A percentile compares a stretch with the other conserved stretches of the same genome.
Conservation (phyloP, 306 rosid genomes). For the Cicer chorassanicum region DNA sequence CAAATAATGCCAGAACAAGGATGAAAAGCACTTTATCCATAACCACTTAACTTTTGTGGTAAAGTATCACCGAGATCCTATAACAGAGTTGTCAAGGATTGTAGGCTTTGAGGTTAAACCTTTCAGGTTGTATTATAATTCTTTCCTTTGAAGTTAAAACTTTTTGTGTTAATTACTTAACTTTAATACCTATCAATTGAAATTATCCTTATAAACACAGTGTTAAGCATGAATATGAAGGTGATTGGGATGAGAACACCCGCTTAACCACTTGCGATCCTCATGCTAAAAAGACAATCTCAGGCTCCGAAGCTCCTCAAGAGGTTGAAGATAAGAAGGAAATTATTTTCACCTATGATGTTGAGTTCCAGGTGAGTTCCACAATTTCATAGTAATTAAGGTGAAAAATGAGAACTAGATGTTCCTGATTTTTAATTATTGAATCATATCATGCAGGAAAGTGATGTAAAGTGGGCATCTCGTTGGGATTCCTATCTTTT, state of each 20-base stretch:
- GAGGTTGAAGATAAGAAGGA: constrained; percentile 88
- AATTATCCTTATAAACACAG: constrained; percentile 51
- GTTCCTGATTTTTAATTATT: constrained; percentile 19
- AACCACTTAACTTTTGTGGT: constrained; percentile 79
- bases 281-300: constrained; percentile 64
- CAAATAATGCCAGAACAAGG: constrained; percentile 66
- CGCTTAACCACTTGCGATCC: constrained; percentile 87
- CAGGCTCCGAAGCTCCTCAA: constrained; percentile 79
- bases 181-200: constrained; percentile 16
- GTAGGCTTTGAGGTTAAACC: constrained; percentile 95
- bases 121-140: constrained; percentile 62
- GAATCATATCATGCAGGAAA: constrained; percentile 57
- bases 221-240: constrained; percentile 80
- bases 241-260: constrained; percentile 61
- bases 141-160: constrained; percentile 7
- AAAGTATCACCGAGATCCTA: constrained; percentile 76
- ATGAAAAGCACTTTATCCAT: constrained; percentile 76
- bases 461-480: constrained; percentile 96
- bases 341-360: constrained; percentile 85
- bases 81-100: constrained; percentile 74
- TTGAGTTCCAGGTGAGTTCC: constrained; percentile 80
- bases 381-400: background rate
- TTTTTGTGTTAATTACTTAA: background rate
- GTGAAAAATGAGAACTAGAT: constrained; percentile 1
- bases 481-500: constrained; percentile 97